Conservation (phyloP, 2,329 filamentous ascomycete species). For the Bipolaris cookei region DNA sequence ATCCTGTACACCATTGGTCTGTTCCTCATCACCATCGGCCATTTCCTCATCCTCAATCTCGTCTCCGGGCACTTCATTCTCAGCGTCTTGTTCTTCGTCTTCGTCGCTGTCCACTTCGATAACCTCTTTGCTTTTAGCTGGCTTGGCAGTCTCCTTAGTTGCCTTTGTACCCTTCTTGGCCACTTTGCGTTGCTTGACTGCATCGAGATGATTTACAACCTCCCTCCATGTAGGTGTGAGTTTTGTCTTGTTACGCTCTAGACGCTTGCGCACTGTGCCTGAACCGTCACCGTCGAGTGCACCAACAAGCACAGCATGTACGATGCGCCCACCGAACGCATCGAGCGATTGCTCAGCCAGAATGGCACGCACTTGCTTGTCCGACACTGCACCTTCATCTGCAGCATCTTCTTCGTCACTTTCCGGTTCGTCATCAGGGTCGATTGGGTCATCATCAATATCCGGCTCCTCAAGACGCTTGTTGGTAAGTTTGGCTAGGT, state of each 20-base stretch:
- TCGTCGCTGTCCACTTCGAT: conserved; percentile 46
- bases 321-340: conserved; percentile 82
- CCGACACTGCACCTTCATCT: conserved; percentile 51
- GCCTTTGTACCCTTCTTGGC: conserved; percentile 28
- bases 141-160: conserved; percentile 50
- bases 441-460: conserved; percentile 75
- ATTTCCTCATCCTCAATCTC: conserved; percentile 51
- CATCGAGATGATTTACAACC: conserved; percentile 78
- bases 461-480: conserved; percentile 52
- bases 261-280: conserved; percentile 67
- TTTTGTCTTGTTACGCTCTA: conserved; percentile 79
- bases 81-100: conserved; percentile 32
- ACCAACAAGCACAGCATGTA: conserved; percentile 77
- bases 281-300: conserved; percentile 67
- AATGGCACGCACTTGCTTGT: conserved; percentile 68
- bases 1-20: conserved; percentile 50
- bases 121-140: conserved; percentile 50
- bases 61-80: conserved; percentile 34
- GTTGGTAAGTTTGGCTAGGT: conserved; percentile 54
- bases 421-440: conserved; percentile 68
- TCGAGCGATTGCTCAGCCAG: conserved; percentile 86
- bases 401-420: conserved; percentile 63
- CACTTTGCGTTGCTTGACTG: conserved; percentile 55
- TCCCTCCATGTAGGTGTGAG: conserved; percentile 87
- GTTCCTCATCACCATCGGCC: conserved; percentile 48